phyloP scores from a whole-genome alignment of 2,329 filamentous ascomycete genomes.

The Claviceps monticola region DNA sequence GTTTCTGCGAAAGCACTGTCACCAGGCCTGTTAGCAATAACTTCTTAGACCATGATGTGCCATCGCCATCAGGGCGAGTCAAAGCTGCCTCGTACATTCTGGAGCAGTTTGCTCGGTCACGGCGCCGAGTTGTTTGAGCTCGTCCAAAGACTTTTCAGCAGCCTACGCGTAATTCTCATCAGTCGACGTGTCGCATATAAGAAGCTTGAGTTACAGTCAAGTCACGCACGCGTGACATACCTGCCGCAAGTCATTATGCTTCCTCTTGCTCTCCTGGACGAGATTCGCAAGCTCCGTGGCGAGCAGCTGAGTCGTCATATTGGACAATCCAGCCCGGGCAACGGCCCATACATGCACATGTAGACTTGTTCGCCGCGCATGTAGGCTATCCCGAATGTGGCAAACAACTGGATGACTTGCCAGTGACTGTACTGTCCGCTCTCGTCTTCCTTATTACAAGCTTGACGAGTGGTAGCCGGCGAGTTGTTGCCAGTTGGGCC shows the following conservation, averaged over 20 bases:
- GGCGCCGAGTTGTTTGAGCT: slow-evolving; percentile 48
- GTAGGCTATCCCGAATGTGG: slow-evolving; percentile 8
- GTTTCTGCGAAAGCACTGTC: slow-evolving; percentile 65
- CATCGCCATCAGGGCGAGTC: not conserved
- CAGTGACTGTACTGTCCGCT: too few relatives aligned
- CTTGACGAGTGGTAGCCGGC: not conserved
- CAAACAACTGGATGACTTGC: not conserved
- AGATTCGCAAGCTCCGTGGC: slow-evolving; percentile 79
- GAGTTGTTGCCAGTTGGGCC: not conserved
- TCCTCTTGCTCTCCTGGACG: slow-evolving; percentile 90
- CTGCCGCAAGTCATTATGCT: slow-evolving; percentile 78
- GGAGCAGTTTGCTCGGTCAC: slow-evolving; percentile 24
- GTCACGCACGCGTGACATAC: slow-evolving; percentile 23
- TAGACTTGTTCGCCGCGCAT: slow-evolving; percentile 13
- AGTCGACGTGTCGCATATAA: not conserved
- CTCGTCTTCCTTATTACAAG: not conserved
- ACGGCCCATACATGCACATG: slow-evolving; percentile 14
- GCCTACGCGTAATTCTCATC: slow-evolving; percentile 39
- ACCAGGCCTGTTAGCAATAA: slow-evolving; percentile 6
- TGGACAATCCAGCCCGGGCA: slow-evolving; percentile 18
- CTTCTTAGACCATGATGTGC: slow-evolving; percentile 7
- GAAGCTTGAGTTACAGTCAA: too few relatives aligned
- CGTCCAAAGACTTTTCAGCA: slow-evolving; percentile 84
- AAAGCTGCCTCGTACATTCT: slow-evolving; percentile 16
- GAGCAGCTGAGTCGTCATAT: slow-evolving; percentile 84